Base-by-base conservation (phyloP, 1,139 yeast species). In the Lizanozyma gosingica region DNA sequence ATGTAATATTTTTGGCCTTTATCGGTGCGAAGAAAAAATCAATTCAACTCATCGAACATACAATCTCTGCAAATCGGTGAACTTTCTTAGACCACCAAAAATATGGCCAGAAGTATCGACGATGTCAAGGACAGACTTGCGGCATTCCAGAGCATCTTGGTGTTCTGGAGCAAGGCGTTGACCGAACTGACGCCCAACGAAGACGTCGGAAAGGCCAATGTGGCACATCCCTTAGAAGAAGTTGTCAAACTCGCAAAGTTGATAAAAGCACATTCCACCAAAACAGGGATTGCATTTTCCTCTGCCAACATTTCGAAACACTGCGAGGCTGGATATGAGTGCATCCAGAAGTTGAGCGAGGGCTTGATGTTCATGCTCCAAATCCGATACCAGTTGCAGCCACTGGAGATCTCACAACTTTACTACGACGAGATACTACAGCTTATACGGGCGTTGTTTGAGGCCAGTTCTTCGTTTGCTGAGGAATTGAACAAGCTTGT, bases 251-350 rank as follows among this genome's bases (percentile, higher is more conserved):
- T 83, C 14, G 58, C 77, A 32, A 67, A 73, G 43, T 62, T 86
- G 36, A 65, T 82, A n/a, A 78, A 72, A 56, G 92, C 95, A 1
- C 90, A 84, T 55, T 69, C 83, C 2, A 85, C 95, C 2, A 85
- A 84, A 56, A 67, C 83, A 2, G 95, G 94, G 4, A 77, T 86
- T 35, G 74, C 86, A 1, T 82, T 80, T 59, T 77, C 80, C 49
- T 84, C 88, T 1, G 78, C 78, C 4, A 72, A 56, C 38, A 48
- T 68, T 36, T 67, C 45, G 46, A 59, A 52, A 43, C 72, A 47
- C 51, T 62, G 37, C 3, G 66, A 60, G 14, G 77, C 86, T 0
- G 81, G 83, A 1, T 69, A 60, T 46, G 64, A 62, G 22, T 80
- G 83, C 33, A 48, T 80, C 9, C 73, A 69, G 43, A 74, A 74